phyloP scores from a whole-genome alignment of 305 asterid species.

The Withania somnifera region DNA sequence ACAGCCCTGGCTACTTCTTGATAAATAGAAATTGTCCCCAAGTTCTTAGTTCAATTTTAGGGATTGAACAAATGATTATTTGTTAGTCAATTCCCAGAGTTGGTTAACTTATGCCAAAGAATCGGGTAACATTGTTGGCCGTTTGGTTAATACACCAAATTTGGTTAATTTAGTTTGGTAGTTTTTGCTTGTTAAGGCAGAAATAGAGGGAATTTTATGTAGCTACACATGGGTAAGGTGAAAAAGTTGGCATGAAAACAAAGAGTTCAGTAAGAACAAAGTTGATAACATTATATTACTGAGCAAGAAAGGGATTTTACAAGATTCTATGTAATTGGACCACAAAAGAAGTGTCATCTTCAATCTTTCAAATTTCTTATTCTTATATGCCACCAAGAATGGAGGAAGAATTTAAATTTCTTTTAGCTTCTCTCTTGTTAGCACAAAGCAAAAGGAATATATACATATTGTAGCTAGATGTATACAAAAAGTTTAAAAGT shows the following conservation, averaged over 20 bases:
- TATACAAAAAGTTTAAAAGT: not conserved
- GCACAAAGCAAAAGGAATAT: not conserved
- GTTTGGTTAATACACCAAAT: not conserved
- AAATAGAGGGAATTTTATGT: not conserved
- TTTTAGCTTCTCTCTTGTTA: not conserved
- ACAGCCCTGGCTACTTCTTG: too few species aligned
- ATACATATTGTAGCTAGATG: not conserved
- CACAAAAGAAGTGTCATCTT: not conserved
- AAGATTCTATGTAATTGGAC: not conserved
- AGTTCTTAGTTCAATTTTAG: too few species aligned
- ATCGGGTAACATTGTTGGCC: not conserved
- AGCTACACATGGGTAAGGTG: not conserved
- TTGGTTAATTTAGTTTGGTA: not conserved
- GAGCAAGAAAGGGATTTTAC: not conserved
- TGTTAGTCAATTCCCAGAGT: not conserved
- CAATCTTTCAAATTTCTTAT: not conserved
- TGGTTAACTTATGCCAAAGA: too few species aligned
- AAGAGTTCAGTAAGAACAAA: not conserved
- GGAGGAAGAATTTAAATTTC: not conserved
- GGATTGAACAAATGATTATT: not conserved
- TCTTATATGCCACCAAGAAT: not conserved
- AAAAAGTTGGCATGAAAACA: not conserved
- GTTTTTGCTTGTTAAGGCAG: not conserved
- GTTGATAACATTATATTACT: not conserved
- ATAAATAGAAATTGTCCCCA: too few species aligned